Evolutionary conservation across 2,329 filamentous ascomycete species (phyloP), one percentile per base, ranked within the genome.

Genomic region (Penicillium brasilianum): DNA sequence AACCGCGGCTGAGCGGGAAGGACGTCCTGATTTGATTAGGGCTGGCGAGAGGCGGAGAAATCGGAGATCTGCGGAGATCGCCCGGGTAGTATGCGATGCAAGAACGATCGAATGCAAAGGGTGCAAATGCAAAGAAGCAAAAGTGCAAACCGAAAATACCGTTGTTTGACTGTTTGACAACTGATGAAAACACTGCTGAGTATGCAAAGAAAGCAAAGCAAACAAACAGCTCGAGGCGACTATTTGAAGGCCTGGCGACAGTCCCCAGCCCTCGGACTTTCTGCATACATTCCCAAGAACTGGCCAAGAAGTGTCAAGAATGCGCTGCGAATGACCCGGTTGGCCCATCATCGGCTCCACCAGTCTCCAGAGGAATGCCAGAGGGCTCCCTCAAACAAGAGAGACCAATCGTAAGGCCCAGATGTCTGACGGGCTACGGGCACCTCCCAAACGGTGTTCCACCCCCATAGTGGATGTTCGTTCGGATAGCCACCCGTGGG

Each of bases 201-300:
- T 66, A 74, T 77, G 75, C 75, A 77, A 77, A 77, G 71, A 67
- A 73, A 68, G 72, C 76, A 77, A 77, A 77, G 73, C 72, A 77
- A 77, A 75, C 76, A 77, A 77, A 77, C 74, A 76, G 76, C 72
- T 61, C 60, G 56, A 70, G 57, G 68, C 65, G 60, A 64, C 66
- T 77, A 77, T 77, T 77, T 77, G 75, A 77, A 77, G 69, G 67
- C 65, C 65, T 60, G 61, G 60, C 52, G 64, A 36, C 62, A 56
- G 52, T 60, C 53, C 75, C 76, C 75, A 75, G 77, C 75, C 76
- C 76, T 73, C 74, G 65, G 64, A 61, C 58, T 71, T 76, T 76
- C 65, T 68, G 48, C 62, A 60, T 59, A 68, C 76, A 77, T 77
- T 77, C 76, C 75, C 63, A 30, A 54, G 59, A 56, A 34, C 62